phyloP scores from a whole-genome alignment of 1,284 basidiomycete genomes.

The Apiotrichum brassicae region DNA sequence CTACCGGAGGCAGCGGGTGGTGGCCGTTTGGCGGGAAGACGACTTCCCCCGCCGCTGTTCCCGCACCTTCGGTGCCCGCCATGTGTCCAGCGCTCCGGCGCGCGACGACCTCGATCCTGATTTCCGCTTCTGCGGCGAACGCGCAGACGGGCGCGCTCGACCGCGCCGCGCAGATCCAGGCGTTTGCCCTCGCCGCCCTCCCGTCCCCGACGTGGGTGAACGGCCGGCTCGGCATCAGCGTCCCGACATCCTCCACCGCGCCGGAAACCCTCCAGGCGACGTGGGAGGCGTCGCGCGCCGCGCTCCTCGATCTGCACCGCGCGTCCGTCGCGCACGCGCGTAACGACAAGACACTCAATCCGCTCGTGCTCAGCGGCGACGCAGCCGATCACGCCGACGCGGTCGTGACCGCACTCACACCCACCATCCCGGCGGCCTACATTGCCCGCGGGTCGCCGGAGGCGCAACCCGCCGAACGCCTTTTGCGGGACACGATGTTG shows the following conservation, averaged over 20 bases:
- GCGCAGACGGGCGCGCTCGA: constrained; percentile 61
- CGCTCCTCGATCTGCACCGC: constrained; percentile 65
- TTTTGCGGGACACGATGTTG: constrained; percentile 45
- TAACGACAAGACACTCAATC: constrained; percentile 47
- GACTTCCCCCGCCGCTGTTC: background rate
- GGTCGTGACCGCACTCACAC: constrained; percentile 55
- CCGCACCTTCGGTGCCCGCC: background rate
- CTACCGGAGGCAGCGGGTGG: background rate
- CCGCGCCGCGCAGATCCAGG: constrained; percentile 78
- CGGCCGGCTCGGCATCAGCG: background rate
- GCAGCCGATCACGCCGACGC: constrained; percentile 63
- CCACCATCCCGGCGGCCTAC: constrained; percentile 38
- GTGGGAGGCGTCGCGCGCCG: constrained; percentile 64
- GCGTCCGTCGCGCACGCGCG: constrained; percentile 64
- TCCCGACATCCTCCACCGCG: constrained; percentile 48
- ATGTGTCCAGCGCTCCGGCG: constrained; percentile 55
- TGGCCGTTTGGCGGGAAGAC: background rate
- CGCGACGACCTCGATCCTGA: constrained; percentile 58
- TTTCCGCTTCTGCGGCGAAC: constrained; percentile 62
- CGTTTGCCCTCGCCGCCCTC: constrained; percentile 77
- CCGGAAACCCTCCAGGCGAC: constrained; percentile 55
- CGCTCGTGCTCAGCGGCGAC: constrained; percentile 56
- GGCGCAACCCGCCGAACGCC: constrained; percentile 21
- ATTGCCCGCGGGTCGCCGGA: constrained; percentile 29
- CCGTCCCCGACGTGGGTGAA: constrained; percentile 39